A percentile compares a stretch with the other conserved stretches of the same genome.
These are phyloP conservation scores for Podospora pseudoanserina DNA, from an alignment of 495 filamentous ascomycete genomes.

Conservation along the genomic window DNA sequence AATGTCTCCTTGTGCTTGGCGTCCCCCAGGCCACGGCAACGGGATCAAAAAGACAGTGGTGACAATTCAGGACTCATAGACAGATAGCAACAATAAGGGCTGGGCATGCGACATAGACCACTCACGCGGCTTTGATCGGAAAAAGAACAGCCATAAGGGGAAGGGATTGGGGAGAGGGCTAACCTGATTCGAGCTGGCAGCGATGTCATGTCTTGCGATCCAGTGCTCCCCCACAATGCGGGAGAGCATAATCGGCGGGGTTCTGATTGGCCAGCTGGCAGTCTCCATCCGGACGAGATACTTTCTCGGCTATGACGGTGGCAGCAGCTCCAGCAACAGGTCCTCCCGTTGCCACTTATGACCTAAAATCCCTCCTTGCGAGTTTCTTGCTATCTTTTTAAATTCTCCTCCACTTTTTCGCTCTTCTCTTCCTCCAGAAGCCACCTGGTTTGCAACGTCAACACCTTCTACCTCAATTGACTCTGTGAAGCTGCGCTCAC, in stretches of 20 bases:
- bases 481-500: slow-evolving; percentile 15
- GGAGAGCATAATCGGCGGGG: slow-evolving; percentile 24
- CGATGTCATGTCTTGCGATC: slow-evolving; percentile 27
- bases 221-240: slow-evolving; percentile 30
- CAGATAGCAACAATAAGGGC: neutral
- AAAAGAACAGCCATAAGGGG: slow-evolving; percentile 2
- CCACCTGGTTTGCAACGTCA: slow-evolving; percentile 12
- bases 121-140: slow-evolving; percentile 15
- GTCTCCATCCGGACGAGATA: slow-evolving; percentile 31
- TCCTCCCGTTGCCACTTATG: slow-evolving; percentile 25
- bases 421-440: slow-evolving; percentile 22
- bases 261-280: slow-evolving; percentile 25
- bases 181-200: slow-evolving; percentile 16
- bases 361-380: slow-evolving; percentile 34
- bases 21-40: neutral
- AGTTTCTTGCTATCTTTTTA: slow-evolving; percentile 23
- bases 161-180: slow-evolving; percentile 21
- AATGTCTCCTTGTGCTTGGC: neutral
- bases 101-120: neutral
- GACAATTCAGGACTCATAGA: neutral
- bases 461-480: slow-evolving; percentile 34
- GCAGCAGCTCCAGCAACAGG: slow-evolving; percentile 19
- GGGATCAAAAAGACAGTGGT: neutral
- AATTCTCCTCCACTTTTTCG: slow-evolving; percentile 34
- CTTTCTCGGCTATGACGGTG: slow-evolving; percentile 39